phyloP scores from a whole-genome alignment of 1,284 basidiomycete species.

The Ganoderma multipileum region DNA sequence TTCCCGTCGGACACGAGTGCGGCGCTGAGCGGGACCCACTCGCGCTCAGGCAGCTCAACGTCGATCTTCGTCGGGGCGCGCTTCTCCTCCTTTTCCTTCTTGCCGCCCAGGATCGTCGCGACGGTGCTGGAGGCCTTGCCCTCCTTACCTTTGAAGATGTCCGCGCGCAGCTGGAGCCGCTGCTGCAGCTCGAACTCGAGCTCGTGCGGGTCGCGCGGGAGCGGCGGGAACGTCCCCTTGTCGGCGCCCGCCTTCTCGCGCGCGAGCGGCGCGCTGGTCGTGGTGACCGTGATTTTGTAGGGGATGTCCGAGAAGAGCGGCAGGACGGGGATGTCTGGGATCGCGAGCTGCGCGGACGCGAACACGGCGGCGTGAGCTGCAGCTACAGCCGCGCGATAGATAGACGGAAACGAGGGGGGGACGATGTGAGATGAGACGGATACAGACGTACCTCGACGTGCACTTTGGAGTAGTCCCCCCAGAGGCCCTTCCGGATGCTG shows the following conservation, averaged over 20 bases:
- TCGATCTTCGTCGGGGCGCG: background rate
- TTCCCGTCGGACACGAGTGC: background rate
- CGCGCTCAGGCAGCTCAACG: background rate
- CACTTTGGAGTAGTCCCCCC: constrained; percentile 32
- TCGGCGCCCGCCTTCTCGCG: constrained; percentile 17
- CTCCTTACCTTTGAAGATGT: background rate
- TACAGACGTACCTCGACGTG: constrained; percentile 22
- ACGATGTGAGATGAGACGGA: background rate
- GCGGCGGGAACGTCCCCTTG: background rate
- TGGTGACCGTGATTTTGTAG: constrained; percentile 16
- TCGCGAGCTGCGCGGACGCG: constrained; percentile 10
- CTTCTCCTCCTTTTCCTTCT: background rate
- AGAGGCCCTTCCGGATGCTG: constrained; percentile 32
- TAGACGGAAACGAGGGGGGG: too few species aligned
- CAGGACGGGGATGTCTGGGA: constrained; percentile 21
- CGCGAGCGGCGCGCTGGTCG: constrained; percentile 17
- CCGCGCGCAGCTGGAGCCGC: background rate
- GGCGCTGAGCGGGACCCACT: constrained; percentile 8
- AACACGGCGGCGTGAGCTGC: background rate
- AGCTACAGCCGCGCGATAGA: too few species aligned
- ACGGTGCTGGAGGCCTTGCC: background rate
- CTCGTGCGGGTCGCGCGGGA: background rate
- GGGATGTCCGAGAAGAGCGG: constrained; percentile 24
- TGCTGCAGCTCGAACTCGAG: background rate
- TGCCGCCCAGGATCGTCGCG: background rate